Evolutionary conservation across 495 filamentous ascomycete species (phyloP).

Genomic region (Aspergillus cavernicola): DNA sequence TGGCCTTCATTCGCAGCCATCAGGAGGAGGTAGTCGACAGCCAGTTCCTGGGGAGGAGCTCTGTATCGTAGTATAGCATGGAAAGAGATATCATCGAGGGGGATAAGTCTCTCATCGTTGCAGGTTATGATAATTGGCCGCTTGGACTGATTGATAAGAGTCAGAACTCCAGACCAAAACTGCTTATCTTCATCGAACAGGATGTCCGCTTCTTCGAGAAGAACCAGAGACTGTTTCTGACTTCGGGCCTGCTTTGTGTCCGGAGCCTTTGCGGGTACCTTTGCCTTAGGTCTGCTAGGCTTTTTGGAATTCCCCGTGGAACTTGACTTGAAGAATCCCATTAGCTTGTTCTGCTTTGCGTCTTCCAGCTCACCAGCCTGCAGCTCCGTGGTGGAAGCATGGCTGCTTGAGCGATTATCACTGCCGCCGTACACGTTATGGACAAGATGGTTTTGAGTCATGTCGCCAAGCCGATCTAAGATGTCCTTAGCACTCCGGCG

Average conservation of each 20-base stretch:
- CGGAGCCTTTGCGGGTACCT: conserved; percentile 13
- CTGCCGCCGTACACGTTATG: conserved; percentile 41
- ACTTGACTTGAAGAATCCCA: conserved; percentile 67
- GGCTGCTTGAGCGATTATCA: conserved; percentile 22
- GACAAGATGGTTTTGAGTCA: conserved; percentile 93
- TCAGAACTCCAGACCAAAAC: conserved; percentile 82
- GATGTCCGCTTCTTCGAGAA: conserved; percentile 92
- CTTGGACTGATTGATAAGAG: conserved; percentile 76
- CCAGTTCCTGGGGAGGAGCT: conserved; percentile 61
- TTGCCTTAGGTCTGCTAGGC: conserved; percentile 19
- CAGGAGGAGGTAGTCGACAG: conserved; percentile 75
- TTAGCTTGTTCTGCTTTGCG: conserved; percentile 72
- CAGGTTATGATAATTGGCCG: conserved; percentile 93
- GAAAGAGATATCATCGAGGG: conserved; percentile 63
- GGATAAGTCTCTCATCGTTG: conserved; percentile 78
- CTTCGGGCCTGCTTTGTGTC: conserved; percentile 44
- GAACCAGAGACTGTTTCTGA: conserved; percentile 91
- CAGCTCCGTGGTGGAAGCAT: conserved; percentile 7
- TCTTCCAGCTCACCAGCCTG: conserved; percentile 40
- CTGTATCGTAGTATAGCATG: conserved; percentile 86
- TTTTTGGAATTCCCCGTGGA: conserved; percentile 30
- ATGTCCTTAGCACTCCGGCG: conserved; percentile 87
- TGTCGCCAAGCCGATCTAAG: conserved; percentile 87
- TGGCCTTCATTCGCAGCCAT: conserved; percentile 91
- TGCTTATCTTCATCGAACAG: conserved; percentile 92